A percentile compares a stretch with the other conserved stretches of the same genome.
These are phyloP conservation scores for Dendrothele bispora DNA, from an alignment of 768 basidiomycete genomes.

Conservation along the genomic window DNA sequence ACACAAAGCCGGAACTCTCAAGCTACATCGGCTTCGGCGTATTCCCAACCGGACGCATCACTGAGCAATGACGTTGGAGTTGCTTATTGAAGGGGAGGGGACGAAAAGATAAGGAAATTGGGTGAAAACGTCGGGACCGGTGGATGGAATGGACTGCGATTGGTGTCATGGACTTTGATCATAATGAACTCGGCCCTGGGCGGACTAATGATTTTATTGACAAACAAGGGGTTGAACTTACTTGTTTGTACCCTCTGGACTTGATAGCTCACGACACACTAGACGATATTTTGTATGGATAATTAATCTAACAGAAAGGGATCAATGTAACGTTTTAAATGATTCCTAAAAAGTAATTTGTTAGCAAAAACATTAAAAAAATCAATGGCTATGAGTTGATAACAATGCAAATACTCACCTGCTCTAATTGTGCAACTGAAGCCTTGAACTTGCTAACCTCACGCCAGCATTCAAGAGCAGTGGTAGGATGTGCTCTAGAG, in stretches of 20 bases:
- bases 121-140: constrained; percentile 4
- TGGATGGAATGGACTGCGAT: constrained; percentile 10
- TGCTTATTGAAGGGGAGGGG: constrained; percentile 14
- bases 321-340: constrained; percentile 56
- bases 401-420: constrained; percentile 41
- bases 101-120: background rate
- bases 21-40: constrained; percentile 8
- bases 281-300: constrained; percentile 1
- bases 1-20: background rate
- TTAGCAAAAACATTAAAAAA: constrained; percentile 7
- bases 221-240: too few relatives aligned
- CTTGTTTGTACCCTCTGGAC: background rate
- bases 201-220: too few relatives aligned
- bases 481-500: constrained; percentile 40
- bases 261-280: background rate
- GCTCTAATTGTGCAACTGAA: constrained; percentile 66
- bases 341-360: constrained; percentile 64
- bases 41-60: constrained; percentile 11
- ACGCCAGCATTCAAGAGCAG: constrained; percentile 72
- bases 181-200: too few relatives aligned
- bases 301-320: constrained; percentile 1
- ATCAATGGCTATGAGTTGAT: constrained; percentile 6
- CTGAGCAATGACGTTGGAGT: constrained; percentile 17
- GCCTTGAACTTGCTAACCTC: constrained; percentile 71
- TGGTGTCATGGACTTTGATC: too few relatives aligned